Evolutionary conservation across 2,329 filamentous ascomycete genomes (phyloP).

Genomic region (Chlorencoelia australis): DNA sequence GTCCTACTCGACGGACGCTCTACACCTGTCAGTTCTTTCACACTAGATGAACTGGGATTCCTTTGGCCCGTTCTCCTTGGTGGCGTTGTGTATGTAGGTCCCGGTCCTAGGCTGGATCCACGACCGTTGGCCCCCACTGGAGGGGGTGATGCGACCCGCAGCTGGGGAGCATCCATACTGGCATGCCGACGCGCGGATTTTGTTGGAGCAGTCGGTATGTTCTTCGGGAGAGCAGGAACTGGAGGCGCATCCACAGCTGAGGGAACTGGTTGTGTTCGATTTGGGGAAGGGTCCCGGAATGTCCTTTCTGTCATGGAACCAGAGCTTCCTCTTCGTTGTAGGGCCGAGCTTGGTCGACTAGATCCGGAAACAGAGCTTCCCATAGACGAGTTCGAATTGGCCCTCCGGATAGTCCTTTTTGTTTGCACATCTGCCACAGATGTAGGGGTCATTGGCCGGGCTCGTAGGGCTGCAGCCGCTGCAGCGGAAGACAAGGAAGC

Average conservation of each 20-base stretch:
- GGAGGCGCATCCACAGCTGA: conserved; percentile 50
- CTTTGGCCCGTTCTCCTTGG: conserved; percentile 19
- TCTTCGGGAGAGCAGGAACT: conserved; percentile 61
- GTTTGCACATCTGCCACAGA: conserved; percentile 77
- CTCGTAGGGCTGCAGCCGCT: conserved; percentile 74
- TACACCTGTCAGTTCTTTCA: conserved; percentile 31
- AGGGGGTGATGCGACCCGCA: conserved; percentile 24
- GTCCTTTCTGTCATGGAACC: conserved; percentile 83
- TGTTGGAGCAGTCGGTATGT: conserved; percentile 26
- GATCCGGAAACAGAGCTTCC: conserved; percentile 37
- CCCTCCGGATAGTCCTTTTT: conserved; percentile 69
- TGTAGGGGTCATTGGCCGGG: conserved; percentile 66
- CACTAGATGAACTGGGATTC: conserved; percentile 23
- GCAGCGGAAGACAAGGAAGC: conserved; percentile 71
- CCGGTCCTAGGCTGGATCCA: conserved; percentile 24
- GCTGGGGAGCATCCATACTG: conserved; percentile 31
- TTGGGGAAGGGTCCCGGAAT: conserved; percentile 68
- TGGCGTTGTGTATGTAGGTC: conserved; percentile 5
- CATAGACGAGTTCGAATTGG: conserved; percentile 60
- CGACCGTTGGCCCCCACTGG: conserved; percentile 21
- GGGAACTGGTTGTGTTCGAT: conserved; percentile 33
- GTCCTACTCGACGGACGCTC: conserved; percentile 33
- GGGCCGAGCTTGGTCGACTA: conserved; percentile 31
- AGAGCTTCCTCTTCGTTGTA: conserved; percentile 59
- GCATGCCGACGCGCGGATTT: conserved; percentile 22